These are phyloP conservation scores for Triticum monococcum DNA, from an alignment of 176 grass and related monocot species.

Conservation along the genomic window DNA sequence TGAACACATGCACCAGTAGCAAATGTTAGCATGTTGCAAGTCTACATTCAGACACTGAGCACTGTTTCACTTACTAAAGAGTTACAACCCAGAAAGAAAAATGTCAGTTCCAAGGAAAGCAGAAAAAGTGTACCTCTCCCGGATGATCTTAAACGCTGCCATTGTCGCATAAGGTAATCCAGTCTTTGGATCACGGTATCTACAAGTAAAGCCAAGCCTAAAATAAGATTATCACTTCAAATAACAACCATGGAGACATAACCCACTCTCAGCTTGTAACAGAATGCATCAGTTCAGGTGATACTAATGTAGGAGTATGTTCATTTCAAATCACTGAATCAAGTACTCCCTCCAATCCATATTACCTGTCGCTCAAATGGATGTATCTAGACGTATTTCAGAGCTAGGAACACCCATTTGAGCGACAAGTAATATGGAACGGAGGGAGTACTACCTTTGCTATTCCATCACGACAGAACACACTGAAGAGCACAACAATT, in stretches of 20 bases:
- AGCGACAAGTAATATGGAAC: no score
- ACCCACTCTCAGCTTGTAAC: background rate
- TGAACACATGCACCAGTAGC: slow-evolving; percentile 20
- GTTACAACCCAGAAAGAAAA: no score
- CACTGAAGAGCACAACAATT: background rate
- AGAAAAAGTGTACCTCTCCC: slow-evolving; percentile 46
- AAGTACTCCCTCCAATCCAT: background rate
- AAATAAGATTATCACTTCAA: slow-evolving; percentile 22
- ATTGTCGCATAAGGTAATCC: slow-evolving; percentile 83
- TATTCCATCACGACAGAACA: background rate
- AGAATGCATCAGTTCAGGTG: slow-evolving; percentile 17
- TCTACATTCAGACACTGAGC: background rate
- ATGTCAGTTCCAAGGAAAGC: background rate
- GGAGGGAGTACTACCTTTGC: background rate
- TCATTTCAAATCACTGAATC: slow-evolving; percentile 22
- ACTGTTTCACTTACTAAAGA: background rate
- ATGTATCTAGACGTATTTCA: no score
- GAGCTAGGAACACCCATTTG: no score
- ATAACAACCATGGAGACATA: slow-evolving; percentile 26
- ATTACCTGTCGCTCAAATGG: no score
- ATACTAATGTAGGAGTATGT: background rate
- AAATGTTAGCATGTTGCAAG: background rate
- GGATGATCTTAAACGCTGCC: slow-evolving; percentile 89
- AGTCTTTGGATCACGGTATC: slow-evolving; percentile 92
- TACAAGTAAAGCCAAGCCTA: slow-evolving; percentile 37